Evolutionary conservation across 2,329 filamentous ascomycete species (phyloP), one percentile per base, ranked within the genome.

Genomic region (Diplodia sapinea): DNA sequence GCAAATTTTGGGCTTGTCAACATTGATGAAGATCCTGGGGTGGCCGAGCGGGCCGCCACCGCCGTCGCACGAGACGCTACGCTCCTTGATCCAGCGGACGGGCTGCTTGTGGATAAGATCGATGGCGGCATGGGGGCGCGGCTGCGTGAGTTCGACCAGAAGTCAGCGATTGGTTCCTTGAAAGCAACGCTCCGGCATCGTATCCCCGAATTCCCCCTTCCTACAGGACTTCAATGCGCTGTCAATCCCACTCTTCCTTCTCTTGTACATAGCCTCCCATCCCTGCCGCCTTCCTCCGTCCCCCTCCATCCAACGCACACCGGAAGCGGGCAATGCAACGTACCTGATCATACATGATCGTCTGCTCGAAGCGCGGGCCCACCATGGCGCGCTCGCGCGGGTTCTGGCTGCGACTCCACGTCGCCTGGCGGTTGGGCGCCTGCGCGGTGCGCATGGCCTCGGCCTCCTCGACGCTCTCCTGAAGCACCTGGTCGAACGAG

Each of bases 361-460:
- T 98, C 88, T 98, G 94, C 85, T 99, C 95, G 76, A 99, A 99
- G 73, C 94, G 86, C 71, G 95, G 95, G 51, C 95, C 95, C 51
- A 89, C 88, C 94, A 99, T 99, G 65, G 93, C 95, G 79, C 88
- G 81, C 65, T 88, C 86, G 74, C 94, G 86, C 49, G 93, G 88
- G 80, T 88, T 88, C 85, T 99, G 95, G 82, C 88, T 96, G 76
- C 88, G 83, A 70, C 92, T 93, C 95, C 95, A 99, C 69, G 92
- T 86, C 20, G 33, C 85, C 65, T 83, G 80, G 69, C 93, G 88
- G 84, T 99, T 99, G 26, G 95, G 95, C 38, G 94, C 92, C 84
- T 99, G 95, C 79, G 84, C 81, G 67, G 86, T 81, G 70, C 87
- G 83, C 74, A 83, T 81, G 69, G 83, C 78, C 79, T 90, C 88